phyloP scores from a whole-genome alignment of 768 basidiomycete species.

The Xerocomellus amylosporus region DNA sequence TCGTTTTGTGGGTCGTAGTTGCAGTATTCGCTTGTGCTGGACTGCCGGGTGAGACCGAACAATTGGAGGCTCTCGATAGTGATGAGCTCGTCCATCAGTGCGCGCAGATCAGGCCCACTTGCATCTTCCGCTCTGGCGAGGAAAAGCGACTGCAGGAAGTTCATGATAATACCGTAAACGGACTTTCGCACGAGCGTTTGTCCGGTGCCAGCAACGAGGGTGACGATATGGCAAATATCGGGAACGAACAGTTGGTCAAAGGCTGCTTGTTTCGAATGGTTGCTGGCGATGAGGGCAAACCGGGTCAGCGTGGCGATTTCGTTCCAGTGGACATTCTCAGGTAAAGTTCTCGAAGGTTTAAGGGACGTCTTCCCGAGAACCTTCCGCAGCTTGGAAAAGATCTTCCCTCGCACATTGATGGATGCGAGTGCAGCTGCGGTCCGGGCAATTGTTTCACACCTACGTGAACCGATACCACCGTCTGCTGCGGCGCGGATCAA shows the following conservation, averaged over 20 bases:
- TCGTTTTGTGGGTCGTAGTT: constrained; percentile 53
- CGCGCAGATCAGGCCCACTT: constrained; percentile 54
- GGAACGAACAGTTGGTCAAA: constrained; percentile 79
- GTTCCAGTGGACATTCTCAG: constrained; percentile 73
- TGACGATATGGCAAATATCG: constrained; percentile 77
- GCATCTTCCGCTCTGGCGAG: constrained; percentile 57
- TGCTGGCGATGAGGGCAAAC: constrained; percentile 68
- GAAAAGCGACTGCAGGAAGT: constrained; percentile 76
- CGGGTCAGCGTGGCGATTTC: constrained; percentile 81
- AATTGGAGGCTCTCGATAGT: constrained; percentile 55
- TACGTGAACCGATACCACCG: constrained; percentile 69
- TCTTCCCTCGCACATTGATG: constrained; percentile 72
- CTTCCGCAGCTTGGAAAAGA: constrained; percentile 78
- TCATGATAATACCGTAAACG: constrained; percentile 78
- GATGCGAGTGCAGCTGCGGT: constrained; percentile 73
- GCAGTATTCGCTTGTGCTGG: constrained; percentile 66
- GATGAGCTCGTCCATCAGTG: constrained; percentile 60
- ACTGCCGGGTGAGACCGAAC: constrained; percentile 70
- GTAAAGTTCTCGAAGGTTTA: constrained; percentile 57
- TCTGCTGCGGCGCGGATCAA: constrained; percentile 80
- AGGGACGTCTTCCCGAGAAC: constrained; percentile 71
- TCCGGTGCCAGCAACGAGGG: constrained; percentile 74
- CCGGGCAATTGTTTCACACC: constrained; percentile 74
- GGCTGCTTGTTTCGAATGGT: constrained; percentile 58
- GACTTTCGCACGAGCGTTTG: constrained; percentile 72